Percentiles rank a stretch among this genome's conserved stretches.
phyloP scores from a whole-genome alignment of 202 grass and related monocot genomes.

The Cymbopogon flexuosus region DNA sequence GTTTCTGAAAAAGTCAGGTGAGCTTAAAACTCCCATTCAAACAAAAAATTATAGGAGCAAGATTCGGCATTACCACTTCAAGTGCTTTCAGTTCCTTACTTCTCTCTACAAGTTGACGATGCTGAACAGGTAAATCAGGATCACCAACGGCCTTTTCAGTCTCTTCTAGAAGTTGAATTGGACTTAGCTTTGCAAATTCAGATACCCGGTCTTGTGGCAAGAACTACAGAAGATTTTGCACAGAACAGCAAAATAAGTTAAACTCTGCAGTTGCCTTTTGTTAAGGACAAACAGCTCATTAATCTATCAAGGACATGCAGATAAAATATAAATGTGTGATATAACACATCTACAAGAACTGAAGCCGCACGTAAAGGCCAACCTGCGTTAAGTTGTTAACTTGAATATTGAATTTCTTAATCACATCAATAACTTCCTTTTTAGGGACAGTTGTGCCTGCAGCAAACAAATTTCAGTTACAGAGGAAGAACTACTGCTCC shows the following conservation, averaged over 20 bases:
- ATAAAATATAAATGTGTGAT: not conserved
- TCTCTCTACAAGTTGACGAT: slow-evolving; percentile 60
- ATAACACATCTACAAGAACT: slow-evolving; percentile 1
- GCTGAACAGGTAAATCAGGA: slow-evolving; percentile 69
- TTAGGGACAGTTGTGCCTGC: slow-evolving; percentile 58
- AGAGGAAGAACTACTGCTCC: not conserved
- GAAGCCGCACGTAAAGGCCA: not conserved
- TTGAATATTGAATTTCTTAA: slow-evolving; percentile 92
- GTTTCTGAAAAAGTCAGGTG: slow-evolving; percentile 14
- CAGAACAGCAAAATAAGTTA: slow-evolving; percentile 24
- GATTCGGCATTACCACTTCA: slow-evolving; percentile 55
- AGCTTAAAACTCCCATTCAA: slow-evolving; percentile 20
- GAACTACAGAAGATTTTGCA: slow-evolving; percentile 49
- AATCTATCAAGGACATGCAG: not conserved
- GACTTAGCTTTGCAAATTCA: slow-evolving; percentile 86
- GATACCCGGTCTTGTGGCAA: slow-evolving; percentile 84
- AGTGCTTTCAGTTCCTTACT: slow-evolving; percentile 61
- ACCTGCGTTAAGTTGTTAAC: slow-evolving; percentile 96
- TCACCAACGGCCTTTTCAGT: slow-evolving; percentile 90
- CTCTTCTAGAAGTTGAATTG: slow-evolving; percentile 82
- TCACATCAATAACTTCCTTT: slow-evolving; percentile 61
- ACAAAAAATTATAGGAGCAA: not conserved
- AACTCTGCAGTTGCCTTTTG: not conserved
- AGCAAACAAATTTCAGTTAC: slow-evolving; percentile 29
- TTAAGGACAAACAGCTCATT: not conserved